Percentiles rank a stretch among this genome's conserved stretches.
phyloP scores from a whole-genome alignment of 1,284 basidiomycete species.

The Boletus austroedulis region DNA sequence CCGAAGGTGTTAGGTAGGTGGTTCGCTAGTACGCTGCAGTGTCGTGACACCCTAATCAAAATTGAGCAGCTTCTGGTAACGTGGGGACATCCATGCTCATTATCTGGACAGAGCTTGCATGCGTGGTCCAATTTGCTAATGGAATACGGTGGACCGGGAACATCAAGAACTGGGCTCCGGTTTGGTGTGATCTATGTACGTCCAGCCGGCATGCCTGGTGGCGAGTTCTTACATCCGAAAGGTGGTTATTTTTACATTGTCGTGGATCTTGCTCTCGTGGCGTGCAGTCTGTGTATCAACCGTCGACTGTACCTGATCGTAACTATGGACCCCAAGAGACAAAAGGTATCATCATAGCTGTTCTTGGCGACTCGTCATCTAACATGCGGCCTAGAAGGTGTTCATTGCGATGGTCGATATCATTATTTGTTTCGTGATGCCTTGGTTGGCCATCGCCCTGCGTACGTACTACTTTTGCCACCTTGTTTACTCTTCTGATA shows the following conservation, averaged over 20 bases:
- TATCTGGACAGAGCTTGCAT: slow-evolving; percentile 50
- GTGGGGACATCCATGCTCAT: slow-evolving; percentile 57
- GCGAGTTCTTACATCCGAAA: slow-evolving; percentile 4
- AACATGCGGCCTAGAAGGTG: slow-evolving; percentile 7
- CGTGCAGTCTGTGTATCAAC: slow-evolving; percentile 45
- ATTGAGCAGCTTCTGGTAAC: slow-evolving; percentile 46
- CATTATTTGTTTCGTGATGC: slow-evolving; percentile 22
- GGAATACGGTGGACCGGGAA: slow-evolving; percentile 57
- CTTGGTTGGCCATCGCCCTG: slow-evolving; percentile 10
- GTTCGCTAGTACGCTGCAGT: neutral
- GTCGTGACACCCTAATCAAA: neutral
- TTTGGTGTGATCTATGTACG: slow-evolving; percentile 57
- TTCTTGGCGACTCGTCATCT: neutral
- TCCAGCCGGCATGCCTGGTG: neutral
- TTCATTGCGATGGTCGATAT: slow-evolving; percentile 16
- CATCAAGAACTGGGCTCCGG: slow-evolving; percentile 36
- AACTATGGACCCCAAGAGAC: slow-evolving; percentile 29
- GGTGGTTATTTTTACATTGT: slow-evolving; percentile 35
- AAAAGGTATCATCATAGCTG: slow-evolving; percentile 23
- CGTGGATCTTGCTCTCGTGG: slow-evolving; percentile 39
- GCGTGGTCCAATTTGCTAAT: slow-evolving; percentile 50
- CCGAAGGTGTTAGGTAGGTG: slow-evolving; percentile 22
- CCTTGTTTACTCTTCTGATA: slow-evolving; percentile 20
- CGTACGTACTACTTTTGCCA: slow-evolving; percentile 8
- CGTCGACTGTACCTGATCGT: slow-evolving; percentile 46